Conservation (phyloP, 805 yeast species). For the Candida gorgasii region DNA sequence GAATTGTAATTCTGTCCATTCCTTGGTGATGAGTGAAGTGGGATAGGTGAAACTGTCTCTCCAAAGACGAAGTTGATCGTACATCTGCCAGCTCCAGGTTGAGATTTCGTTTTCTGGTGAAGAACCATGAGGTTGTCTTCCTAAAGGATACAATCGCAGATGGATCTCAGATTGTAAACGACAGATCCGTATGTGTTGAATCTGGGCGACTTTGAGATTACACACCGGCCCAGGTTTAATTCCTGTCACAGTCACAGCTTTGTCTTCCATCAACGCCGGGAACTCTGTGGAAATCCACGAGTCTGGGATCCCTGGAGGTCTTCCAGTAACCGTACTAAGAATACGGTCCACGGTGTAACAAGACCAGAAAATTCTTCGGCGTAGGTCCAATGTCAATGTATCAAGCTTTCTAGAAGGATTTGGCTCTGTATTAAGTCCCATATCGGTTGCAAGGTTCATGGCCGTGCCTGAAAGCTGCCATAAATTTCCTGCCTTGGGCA, state of each 20-base stretch:
- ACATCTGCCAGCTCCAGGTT: constrained; percentile 17
- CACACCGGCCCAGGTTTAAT: constrained; percentile 13
- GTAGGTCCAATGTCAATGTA: constrained; percentile 12
- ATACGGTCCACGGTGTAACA: constrained; percentile 16
- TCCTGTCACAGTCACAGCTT: constrained; percentile 11
- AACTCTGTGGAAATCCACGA: constrained; percentile 14
- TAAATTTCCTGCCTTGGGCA: constrained; percentile 17
- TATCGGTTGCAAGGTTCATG: constrained; percentile 17
- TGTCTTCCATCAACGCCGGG: constrained; percentile 16
- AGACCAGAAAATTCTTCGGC: constrained; percentile 16
- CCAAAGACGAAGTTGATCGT: constrained; percentile 16
- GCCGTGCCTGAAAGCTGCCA: constrained; percentile 18
- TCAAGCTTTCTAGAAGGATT: constrained; percentile 13
- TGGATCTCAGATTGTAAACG: constrained; percentile 17
- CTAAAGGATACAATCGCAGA: constrained; percentile 11
- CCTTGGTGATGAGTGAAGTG: constrained; percentile 15
- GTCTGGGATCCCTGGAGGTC: constrained; percentile 16
- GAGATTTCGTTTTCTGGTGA: constrained; percentile 4
- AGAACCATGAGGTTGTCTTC: background rate
- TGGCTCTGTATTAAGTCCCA: constrained; percentile 16
- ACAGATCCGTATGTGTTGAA: constrained; percentile 13
- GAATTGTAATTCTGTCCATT: constrained; percentile 17
- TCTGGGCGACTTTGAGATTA: constrained; percentile 15
- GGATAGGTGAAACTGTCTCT: constrained; percentile 10
- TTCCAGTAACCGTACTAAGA: constrained; percentile 14